These are phyloP conservation scores for Rutstroemia sp. DNA, from an alignment of 2,329 filamentous ascomycete species.

Conservation along the genomic window DNA sequence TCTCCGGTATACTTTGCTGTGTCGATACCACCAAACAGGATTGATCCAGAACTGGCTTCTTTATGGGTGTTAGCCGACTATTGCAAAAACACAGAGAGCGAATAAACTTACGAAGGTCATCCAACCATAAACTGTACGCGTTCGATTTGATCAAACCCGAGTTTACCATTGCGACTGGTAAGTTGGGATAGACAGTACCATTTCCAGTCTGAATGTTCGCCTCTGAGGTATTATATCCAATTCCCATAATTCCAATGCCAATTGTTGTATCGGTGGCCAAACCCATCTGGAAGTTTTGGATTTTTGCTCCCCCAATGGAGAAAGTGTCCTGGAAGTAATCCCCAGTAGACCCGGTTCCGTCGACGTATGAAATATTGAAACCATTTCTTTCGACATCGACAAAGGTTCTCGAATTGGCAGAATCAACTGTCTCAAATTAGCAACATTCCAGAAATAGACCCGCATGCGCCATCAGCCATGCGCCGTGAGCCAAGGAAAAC, in stretches of 20 bases:
- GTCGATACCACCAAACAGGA: conserved; percentile 41
- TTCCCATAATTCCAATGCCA: conserved; percentile 49
- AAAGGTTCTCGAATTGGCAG: conserved; percentile 41
- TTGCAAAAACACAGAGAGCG: background rate
- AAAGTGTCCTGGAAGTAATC: conserved; percentile 53
- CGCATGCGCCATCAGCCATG: background rate
- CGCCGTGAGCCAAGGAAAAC: conserved; percentile 17
- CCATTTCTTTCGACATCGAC: conserved; percentile 34
- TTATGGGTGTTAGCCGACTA: conserved; percentile 10
- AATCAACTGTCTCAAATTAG: conserved; percentile 36
- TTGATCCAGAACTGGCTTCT: conserved; percentile 29
- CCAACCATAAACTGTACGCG: conserved; percentile 34
- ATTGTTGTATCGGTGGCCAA: conserved; percentile 42
- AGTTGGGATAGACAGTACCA: conserved; percentile 31
- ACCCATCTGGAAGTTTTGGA: conserved; percentile 48
- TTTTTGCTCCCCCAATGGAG: conserved; percentile 40
- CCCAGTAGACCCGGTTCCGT: conserved; percentile 45
- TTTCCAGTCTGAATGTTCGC: conserved; percentile 42
- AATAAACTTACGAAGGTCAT: conserved; percentile 29
- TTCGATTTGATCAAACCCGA: conserved; percentile 37
- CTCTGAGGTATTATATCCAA: conserved; percentile 42
- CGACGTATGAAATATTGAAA: conserved; percentile 57
- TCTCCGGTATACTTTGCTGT: conserved; percentile 38
- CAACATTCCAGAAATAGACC: background rate
- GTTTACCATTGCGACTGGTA: conserved; percentile 30